A percentile compares a stretch with the other conserved stretches of the same genome.
Conservation (phyloP, 495 filamentous ascomycete genomes). For the Trichoderma erinaceum region DNA sequence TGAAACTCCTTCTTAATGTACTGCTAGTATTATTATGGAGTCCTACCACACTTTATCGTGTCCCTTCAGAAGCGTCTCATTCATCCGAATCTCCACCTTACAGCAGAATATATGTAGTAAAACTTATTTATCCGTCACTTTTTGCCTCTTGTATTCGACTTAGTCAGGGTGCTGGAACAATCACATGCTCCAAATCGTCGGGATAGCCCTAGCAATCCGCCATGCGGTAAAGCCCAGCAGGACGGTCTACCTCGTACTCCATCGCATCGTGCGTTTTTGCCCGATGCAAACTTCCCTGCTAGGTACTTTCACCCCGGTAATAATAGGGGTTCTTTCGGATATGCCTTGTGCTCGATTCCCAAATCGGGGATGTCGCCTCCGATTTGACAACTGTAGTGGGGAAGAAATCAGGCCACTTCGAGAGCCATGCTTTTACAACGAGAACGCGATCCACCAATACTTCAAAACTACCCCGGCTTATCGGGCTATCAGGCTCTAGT, state of each 20-base stretch:
- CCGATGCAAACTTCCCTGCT: not conserved
- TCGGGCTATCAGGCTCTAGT: not conserved
- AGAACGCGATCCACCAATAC: not conserved
- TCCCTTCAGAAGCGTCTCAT: too few species aligned
- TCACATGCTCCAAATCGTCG: too few species aligned
- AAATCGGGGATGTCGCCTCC: not conserved
- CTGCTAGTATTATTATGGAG: too few species aligned
- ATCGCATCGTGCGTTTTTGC: not conserved
- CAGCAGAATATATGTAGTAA: too few species aligned
- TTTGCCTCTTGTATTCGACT: too few species aligned
- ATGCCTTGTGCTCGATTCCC: not conserved
- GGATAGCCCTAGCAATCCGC: too few species aligned
- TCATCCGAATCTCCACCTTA: too few species aligned
- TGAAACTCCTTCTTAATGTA: not conserved
- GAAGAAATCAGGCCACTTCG: constrained; percentile 9
- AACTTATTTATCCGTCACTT: too few species aligned
- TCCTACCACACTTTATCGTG: too few species aligned
- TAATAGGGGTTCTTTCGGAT: constrained; percentile 3
- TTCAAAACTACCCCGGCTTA: not conserved
- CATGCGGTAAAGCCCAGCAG: too few species aligned
- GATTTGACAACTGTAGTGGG: not conserved
- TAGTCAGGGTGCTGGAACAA: too few species aligned
- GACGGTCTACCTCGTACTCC: too few species aligned
- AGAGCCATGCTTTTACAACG: not conserved
- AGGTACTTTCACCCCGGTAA: not conserved